Base-by-base conservation (phyloP, 2,329 filamentous ascomycete species). In the Neoscytalidium dimidiatum region DNA sequence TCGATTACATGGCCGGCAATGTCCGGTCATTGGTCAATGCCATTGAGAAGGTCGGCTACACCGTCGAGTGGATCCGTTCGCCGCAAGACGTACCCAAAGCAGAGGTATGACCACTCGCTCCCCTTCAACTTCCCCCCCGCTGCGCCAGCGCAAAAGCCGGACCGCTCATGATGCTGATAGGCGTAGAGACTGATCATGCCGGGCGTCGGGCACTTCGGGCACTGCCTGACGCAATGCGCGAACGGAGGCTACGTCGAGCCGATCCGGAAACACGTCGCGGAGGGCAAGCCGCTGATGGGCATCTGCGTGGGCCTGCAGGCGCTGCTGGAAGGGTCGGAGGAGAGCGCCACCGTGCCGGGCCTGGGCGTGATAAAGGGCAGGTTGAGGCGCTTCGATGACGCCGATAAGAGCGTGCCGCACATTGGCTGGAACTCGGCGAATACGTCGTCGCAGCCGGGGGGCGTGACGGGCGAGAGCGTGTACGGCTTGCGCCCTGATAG, bases 361-460 rank as follows among this genome's bases (percentile, higher is more conserved):
- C 82, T 99, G 53, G 90, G 90, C 4, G 51, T 96, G 29, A 88
- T 98, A 67, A 88, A 89, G 49, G 86, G 86, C 43, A 82, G 80
- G 11, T 85, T 99, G 68, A 84, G 87, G 74, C 89, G 89, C 67
- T 99, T 99, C 80, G 82, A 92, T 74, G 88, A 92, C 75, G 77
- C 79, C 33, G 82, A 86, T 72, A 98, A 98, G 81, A 89, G 93
- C 41, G 96, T 99, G n/a, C 95, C 95, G 43, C 96, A 99, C 80
- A 99, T 99, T 77, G 95, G 95, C 64, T 99, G 95, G 95, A 99
- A 99, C 79, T 93, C 89, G 70, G 95, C 96, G 49, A 89, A 89
- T 71, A 88, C 89, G 1, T 75, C 79, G 67, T 71, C 78, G 67
- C 69, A 80, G 72, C 17, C 9, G 43, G 43, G 21, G 43, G 43